A percentile compares a stretch with the other conserved stretches of the same genome.
Evolutionary conservation across 352 stramenopile genomes (phyloP).

Genomic region (Globisporangium barbulae): DNA sequence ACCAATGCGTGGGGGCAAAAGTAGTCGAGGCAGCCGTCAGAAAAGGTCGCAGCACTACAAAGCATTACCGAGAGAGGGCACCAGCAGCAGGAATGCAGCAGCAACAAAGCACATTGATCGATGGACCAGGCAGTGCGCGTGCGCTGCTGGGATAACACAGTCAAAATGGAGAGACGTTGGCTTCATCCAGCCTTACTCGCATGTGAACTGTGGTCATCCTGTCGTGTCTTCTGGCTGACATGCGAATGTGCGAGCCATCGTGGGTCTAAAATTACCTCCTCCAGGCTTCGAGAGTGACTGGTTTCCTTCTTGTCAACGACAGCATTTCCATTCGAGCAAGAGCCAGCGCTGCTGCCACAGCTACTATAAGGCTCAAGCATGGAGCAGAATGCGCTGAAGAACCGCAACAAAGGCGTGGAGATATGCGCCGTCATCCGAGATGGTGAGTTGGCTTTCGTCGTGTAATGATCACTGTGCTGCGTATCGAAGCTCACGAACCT

Average conservation of each 20-base stretch:
- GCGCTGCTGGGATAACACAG: slow-evolving; percentile 1
- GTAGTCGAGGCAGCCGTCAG: slow-evolving; percentile 6
- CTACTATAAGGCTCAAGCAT: slow-evolving; percentile 14
- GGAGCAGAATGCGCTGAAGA: slow-evolving; percentile 34
- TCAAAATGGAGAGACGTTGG: not conserved
- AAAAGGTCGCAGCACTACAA: not conserved
- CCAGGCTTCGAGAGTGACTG: not conserved
- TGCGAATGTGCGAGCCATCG: not conserved
- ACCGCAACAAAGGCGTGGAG: slow-evolving; percentile 52
- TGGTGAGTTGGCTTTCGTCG: slow-evolving; percentile 19
- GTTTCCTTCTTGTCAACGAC: not conserved
- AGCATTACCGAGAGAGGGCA: not conserved
- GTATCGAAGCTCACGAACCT: not conserved
- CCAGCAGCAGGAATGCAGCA: not conserved
- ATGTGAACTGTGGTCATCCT: not conserved
- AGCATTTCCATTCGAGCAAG: not conserved
- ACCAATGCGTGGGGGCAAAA: slow-evolving; percentile 37
- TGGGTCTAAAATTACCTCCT: not conserved
- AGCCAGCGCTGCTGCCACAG: not conserved
- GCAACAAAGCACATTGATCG: not conserved
- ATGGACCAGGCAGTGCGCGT: not conserved
- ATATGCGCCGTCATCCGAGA: slow-evolving; percentile 48
- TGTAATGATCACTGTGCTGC: not conserved
- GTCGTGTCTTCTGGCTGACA: not conserved
- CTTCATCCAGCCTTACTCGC: not conserved